Conservation (phyloP, 805 yeast genomes). For the Schizosaccharomyces octosporus region DNA sequence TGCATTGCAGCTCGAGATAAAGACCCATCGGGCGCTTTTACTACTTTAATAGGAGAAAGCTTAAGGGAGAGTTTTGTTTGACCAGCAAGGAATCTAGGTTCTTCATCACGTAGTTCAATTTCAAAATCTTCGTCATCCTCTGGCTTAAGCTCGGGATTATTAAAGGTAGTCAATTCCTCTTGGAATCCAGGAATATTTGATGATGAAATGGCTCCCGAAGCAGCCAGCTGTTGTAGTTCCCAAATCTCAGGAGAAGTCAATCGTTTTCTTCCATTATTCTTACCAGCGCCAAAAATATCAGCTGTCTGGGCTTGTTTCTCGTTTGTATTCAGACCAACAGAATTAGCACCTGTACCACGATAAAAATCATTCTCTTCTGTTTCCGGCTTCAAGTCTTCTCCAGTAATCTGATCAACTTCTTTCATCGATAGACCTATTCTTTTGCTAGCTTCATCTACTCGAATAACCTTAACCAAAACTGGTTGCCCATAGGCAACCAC, state of each 20-base stretch:
- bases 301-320: no score
- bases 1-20: constrained; percentile 47
- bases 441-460: constrained; percentile 18
- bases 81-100: constrained; percentile 51
- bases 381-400: constrained; percentile 15
- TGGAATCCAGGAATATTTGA: constrained; percentile 44
- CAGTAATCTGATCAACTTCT: constrained; percentile 46
- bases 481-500: constrained; percentile 29
- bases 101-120: constrained; percentile 41
- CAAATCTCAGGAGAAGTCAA: constrained; percentile 71
- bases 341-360: constrained; percentile 2
- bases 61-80: constrained; percentile 19
- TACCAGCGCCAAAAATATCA: background rate
- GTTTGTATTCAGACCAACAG: background rate
- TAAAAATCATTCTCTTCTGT: background rate
- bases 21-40: constrained; percentile 56
- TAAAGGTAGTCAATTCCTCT: constrained; percentile 16
- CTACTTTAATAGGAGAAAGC: constrained; percentile 29
- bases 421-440: constrained; percentile 39
- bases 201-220: constrained; percentile 48
- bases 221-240: constrained; percentile 65
- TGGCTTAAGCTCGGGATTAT: constrained; percentile 15
- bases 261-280: constrained; percentile 17
- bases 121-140: constrained; percentile 32
- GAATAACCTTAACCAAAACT: constrained; percentile 37